A percentile compares a stretch with the other conserved stretches of the same genome.
Evolutionary conservation across 2,329 filamentous ascomycete species (phyloP).

Genomic region (Aspergillus sergii): DNA sequence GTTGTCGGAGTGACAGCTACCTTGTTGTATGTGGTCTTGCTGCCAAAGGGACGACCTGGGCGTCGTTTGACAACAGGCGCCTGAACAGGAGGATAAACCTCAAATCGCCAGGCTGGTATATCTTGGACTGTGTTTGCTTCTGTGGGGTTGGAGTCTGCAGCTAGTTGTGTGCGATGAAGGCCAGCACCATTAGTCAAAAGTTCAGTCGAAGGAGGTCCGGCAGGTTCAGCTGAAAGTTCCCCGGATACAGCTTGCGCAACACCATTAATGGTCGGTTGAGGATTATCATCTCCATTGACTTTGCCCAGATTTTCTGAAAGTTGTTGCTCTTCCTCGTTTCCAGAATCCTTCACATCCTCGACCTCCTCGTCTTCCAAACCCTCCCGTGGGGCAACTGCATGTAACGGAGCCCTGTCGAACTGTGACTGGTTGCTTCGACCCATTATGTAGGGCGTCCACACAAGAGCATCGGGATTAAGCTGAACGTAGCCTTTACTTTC

Average conservation of each 20-base stretch:
- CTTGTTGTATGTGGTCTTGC: constrained; percentile 29
- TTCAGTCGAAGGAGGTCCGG: constrained; percentile 40
- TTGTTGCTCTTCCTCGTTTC: constrained; percentile 21
- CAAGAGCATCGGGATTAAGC: constrained; percentile 75
- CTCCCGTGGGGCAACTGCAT: constrained; percentile 84
- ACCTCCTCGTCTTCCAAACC: constrained; percentile 47
- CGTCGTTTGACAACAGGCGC: constrained; percentile 37
- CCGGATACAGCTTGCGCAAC: constrained; percentile 11
- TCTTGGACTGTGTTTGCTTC: constrained; percentile 34
- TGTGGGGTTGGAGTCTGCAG: constrained; percentile 17
- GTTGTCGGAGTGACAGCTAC: constrained; percentile 35
- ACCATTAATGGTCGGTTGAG: constrained; percentile 20
- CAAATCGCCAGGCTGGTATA: constrained; percentile 46
- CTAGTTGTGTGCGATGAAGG: constrained; percentile 21
- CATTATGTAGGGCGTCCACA: constrained; percentile 98
- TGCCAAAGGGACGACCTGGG: constrained; percentile 42
- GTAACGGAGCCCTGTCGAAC: constrained; percentile 81
- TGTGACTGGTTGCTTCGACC: constrained; percentile 79
- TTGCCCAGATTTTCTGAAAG: constrained; percentile 6
- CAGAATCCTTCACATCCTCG: constrained; percentile 29
- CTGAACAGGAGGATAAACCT: constrained; percentile 47
- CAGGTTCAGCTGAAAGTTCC: constrained; percentile 28
- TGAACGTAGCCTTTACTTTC: constrained; percentile 85
- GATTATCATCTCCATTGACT: constrained; percentile 17
- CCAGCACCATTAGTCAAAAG: constrained; percentile 32